Base-by-base conservation (phyloP, 1,139 yeast species). In the Taphrina flavorubra region DNA sequence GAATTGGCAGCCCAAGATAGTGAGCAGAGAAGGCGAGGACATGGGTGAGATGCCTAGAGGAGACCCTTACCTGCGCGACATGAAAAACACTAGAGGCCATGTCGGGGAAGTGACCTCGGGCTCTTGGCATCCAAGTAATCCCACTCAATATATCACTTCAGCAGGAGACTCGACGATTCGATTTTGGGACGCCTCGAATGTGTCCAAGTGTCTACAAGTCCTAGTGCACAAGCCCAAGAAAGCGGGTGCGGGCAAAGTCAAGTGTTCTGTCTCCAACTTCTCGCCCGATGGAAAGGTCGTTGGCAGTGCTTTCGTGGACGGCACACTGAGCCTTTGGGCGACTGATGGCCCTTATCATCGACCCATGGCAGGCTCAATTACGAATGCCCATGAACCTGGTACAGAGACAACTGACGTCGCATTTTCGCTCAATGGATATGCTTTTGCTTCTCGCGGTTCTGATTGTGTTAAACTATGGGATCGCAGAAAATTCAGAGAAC, bases 11-110 rank as follows among this genome's bases (percentile, higher is more conserved):
- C 76, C 79, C 0, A 72, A 72, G 68, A n/a, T 65, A n/a, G 31
- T 40, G 37, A 66, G 70, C 37, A 42, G 71, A 25, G 60, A 70
- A n/a, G 71, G 74, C 7, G 59, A 67, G 7, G 74, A 72, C 18
- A 56, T 75, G 6, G 76, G 74, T 0, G 78, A 76, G 64, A 78
- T 71, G 59, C 73, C 72, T 5, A 72, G 76, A 1, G 81, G 81
- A 6, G 81, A 79, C 60, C 77, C 78, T 77, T 79, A 79, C 69
- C 72, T 79, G 14, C 76, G 78, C 36, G 81, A 79, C 68, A 74
- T 78, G 76, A 76, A 75, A 67, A 78, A 78, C 70, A 79, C 81
- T 1, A 76, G 75, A 60, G 81, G 81, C 7, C 81, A 79, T 72
- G 73, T 75, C 1, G 78, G 80, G 0, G 79, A 75, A 57, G 72